These are phyloP conservation scores for Withania somnifera DNA, from an alignment of 305 asterid genomes.

Conservation along the genomic window DNA sequence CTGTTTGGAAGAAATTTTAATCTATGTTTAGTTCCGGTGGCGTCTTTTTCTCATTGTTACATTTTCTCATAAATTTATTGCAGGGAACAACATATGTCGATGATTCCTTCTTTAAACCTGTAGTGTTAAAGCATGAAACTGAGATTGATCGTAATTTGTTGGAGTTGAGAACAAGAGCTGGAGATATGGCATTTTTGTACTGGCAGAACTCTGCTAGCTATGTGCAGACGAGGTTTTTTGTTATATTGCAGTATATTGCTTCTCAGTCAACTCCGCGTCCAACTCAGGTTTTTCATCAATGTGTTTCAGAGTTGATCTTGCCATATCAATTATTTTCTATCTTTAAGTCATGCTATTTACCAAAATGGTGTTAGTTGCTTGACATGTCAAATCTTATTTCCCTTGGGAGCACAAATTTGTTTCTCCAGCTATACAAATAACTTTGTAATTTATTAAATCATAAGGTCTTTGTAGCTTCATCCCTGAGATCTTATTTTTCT, in stretches of 20 bases:
- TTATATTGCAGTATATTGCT: slow-evolving; percentile 24
- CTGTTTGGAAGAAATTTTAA: background rate
- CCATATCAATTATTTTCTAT: background rate
- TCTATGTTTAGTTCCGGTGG: background rate
- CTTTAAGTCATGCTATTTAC: background rate
- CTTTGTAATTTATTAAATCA: background rate
- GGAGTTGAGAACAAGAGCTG: slow-evolving; percentile 22
- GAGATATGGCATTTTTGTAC: slow-evolving; percentile 7
- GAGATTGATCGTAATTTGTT: slow-evolving; percentile 33
- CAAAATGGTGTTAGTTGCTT: background rate
- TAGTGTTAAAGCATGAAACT: slow-evolving; percentile 26
- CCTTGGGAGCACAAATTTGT: background rate
- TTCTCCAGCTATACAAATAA: background rate
- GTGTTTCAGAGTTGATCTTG: background rate
- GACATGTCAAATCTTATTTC: background rate
- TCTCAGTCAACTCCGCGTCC: slow-evolving; percentile 17
- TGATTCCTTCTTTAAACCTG: slow-evolving; percentile 29
- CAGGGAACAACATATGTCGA: slow-evolving; percentile 37
- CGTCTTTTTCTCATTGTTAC: background rate
- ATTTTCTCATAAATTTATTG: background rate
- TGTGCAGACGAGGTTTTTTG: slow-evolving; percentile 20
- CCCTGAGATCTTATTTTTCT: background rate
- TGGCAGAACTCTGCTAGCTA: slow-evolving; percentile 24
- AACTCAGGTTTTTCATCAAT: slow-evolving; percentile 4
- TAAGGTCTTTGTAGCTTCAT: background rate